Percentiles rank a stretch among this genome's conserved stretches.
Evolutionary conservation across 306 rosid species (phyloP).

Genomic region (Vigna unguiculata): DNA sequence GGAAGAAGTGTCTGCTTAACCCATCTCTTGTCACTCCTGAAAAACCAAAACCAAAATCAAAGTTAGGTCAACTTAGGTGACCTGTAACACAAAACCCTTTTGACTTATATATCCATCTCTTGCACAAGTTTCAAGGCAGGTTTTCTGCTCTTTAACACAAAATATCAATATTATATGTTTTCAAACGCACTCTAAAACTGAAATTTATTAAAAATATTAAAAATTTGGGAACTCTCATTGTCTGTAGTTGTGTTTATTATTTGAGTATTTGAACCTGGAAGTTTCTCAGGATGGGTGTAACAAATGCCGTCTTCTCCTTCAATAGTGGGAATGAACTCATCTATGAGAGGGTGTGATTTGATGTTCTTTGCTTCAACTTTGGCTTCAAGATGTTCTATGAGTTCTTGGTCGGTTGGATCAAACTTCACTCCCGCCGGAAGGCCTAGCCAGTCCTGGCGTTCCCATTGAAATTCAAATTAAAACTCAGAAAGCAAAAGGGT

Average conservation of each 20-base stretch:
- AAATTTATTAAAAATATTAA: no score
- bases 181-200: neutral
- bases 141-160: neutral
- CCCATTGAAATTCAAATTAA: constrained; percentile 36
- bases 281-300: constrained; percentile 99
- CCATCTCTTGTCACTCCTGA: constrained; percentile 95
- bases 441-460: constrained; percentile 92
- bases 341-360: constrained; percentile 97
- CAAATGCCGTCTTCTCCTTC: constrained; percentile 99
- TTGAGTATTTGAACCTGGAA: constrained; percentile 66
- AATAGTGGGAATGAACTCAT: constrained; percentile 95
- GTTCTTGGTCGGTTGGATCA: constrained; percentile 99
- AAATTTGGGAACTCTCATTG: neutral
- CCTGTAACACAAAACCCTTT: constrained; percentile 29
- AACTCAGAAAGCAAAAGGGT: constrained; percentile 14
- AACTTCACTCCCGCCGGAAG: constrained; percentile 99
- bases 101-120: neutral
- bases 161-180: neutral
- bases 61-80: constrained; percentile 71
- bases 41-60: neutral
- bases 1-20: constrained; percentile 92
- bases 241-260: neutral
- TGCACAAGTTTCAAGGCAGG: neutral
- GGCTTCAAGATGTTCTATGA: constrained; percentile 97
- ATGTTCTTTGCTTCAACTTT: constrained; percentile 82